Percentiles rank a stretch among this genome's conserved stretches.
Conservation (phyloP, 2,329 filamentous ascomycete species). For the Hortaea sp. region DNA sequence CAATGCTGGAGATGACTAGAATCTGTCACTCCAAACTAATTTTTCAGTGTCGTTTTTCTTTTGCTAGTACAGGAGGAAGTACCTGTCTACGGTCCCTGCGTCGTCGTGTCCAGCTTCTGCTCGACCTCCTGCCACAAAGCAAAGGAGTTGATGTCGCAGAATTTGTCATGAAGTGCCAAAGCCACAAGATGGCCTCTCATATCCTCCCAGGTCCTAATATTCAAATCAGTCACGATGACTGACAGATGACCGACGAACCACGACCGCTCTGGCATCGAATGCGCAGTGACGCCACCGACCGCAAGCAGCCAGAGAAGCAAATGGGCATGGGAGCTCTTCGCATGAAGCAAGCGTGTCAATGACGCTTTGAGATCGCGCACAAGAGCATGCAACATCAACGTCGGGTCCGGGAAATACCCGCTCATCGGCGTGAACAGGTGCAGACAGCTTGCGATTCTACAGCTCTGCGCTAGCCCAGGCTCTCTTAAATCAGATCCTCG, state of each 20-base stretch:
- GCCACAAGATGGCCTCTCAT: constrained; percentile 5
- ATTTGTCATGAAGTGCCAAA: constrained; percentile 7
- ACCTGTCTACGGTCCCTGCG: no score
- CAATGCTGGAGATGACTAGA: no score
- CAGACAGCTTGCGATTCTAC: constrained; percentile 3
- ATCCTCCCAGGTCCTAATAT: constrained; percentile 2
- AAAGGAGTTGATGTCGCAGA: constrained; percentile 6
- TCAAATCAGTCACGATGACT: constrained; percentile 5
- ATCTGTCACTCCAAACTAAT: no score
- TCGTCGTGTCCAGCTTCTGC: background rate
- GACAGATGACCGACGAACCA: constrained; percentile 9
- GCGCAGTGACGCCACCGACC: constrained; percentile 7
- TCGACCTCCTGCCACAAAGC: constrained; percentile 5
- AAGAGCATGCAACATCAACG: constrained; percentile 5
- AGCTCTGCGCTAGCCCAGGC: constrained; percentile 3
- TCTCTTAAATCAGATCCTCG: constrained; percentile 1
- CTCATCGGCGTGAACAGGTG: constrained; percentile 6
- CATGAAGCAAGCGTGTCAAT: constrained; percentile 1
- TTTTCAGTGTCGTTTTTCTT: no score
- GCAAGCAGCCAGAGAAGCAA: constrained; percentile 8
- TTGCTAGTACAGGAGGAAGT: no score
- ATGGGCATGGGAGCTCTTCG: constrained; percentile 1
- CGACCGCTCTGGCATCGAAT: constrained; percentile 6
- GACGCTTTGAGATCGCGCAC: constrained; percentile 7
- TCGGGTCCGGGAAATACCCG: constrained; percentile 6